A percentile compares a stretch with the other conserved stretches of the same genome.
Evolutionary conservation across 768 basidiomycete genomes (phyloP).

Genomic region (Collybia mongolica): DNA sequence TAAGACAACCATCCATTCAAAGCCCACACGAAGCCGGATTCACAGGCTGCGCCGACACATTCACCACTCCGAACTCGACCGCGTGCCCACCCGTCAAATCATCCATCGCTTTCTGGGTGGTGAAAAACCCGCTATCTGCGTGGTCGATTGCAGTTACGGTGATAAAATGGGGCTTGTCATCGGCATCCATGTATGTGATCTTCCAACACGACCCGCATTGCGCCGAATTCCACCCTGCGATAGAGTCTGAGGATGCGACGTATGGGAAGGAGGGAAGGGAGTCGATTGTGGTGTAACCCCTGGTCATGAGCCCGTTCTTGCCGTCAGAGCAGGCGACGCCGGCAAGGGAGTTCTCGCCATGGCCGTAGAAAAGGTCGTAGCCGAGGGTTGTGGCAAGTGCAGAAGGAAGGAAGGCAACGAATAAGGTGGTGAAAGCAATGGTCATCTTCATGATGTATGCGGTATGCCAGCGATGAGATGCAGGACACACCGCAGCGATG

Average conservation of each 20-base stretch:
- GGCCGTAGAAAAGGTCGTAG: conserved; percentile 43
- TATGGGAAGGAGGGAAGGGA: conserved; percentile 50
- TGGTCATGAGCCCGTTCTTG: conserved; percentile 39
- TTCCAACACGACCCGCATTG: conserved; percentile 56
- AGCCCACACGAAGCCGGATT: not conserved
- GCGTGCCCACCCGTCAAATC: conserved; percentile 16
- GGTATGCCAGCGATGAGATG: not conserved
- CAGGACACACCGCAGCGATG: no score
- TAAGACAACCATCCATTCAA: no score
- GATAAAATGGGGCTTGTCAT: conserved; percentile 24
- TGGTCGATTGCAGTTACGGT: conserved; percentile 47
- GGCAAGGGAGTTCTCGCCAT: conserved; percentile 24
- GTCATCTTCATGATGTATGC: conserved; percentile 30
- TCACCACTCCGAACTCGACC: conserved; percentile 8
- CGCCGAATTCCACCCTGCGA: conserved; percentile 44
- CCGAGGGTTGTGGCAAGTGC: conserved; percentile 15
- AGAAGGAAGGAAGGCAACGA: conserved; percentile 14
- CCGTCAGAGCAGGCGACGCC: conserved; percentile 51
- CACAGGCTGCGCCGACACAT: conserved; percentile 7
- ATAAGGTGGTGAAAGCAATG: conserved; percentile 17
- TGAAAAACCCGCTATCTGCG: conserved; percentile 15
- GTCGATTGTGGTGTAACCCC: conserved; percentile 39
- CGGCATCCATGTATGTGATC: conserved; percentile 38
- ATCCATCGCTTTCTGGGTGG: conserved; percentile 27
- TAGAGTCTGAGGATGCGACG: conserved; percentile 46